Evolutionary conservation across 2,329 filamentous ascomycete species (phyloP).

Genomic region (Fusarium sp.): DNA sequence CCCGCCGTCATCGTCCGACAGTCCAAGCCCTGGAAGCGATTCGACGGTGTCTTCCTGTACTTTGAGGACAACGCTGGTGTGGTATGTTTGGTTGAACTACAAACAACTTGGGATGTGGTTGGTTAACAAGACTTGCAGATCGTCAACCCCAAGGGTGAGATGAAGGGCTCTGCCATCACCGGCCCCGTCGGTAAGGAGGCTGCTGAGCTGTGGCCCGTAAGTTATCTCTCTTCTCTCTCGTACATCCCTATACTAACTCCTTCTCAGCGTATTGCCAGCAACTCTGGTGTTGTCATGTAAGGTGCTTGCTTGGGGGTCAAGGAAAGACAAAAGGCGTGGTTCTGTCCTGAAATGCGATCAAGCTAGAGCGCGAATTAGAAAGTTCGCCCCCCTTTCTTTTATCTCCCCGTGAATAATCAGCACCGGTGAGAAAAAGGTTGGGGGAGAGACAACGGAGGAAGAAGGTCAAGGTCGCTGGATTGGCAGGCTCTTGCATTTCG

Average conservation of each 20-base stretch:
- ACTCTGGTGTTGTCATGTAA: conserved; percentile 99
- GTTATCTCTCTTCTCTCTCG: conserved; percentile 50
- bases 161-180: conserved; percentile 99
- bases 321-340: conserved; percentile 48
- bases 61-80: conserved; percentile 99
- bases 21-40: conserved; percentile 99
- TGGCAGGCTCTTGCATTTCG: conserved; percentile 64
- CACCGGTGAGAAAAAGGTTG: conserved; percentile 17
- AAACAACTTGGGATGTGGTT: neutral
- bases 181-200: conserved; percentile 99
- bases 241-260: conserved; percentile 46
- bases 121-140: conserved; percentile 69
- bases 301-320: conserved; percentile 50
- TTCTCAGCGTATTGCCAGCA: conserved; percentile 93
- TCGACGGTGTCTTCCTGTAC: conserved; percentile 98
- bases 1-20: conserved; percentile 98
- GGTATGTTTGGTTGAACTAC: conserved; percentile 67
- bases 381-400: conserved; percentile 20
- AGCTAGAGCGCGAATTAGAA: conserved; percentile 47
- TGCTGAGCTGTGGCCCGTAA: conserved; percentile 98
- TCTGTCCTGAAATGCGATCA: conserved; percentile 50
- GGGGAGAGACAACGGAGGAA: conserved; percentile 37
- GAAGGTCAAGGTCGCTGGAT: conserved; percentile 53
- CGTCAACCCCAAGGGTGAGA: conserved; percentile 99
- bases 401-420: conserved; percentile 32